Evolutionary conservation across 805 yeast genomes (phyloP).

Genomic region (Starmerella roubikii): DNA sequence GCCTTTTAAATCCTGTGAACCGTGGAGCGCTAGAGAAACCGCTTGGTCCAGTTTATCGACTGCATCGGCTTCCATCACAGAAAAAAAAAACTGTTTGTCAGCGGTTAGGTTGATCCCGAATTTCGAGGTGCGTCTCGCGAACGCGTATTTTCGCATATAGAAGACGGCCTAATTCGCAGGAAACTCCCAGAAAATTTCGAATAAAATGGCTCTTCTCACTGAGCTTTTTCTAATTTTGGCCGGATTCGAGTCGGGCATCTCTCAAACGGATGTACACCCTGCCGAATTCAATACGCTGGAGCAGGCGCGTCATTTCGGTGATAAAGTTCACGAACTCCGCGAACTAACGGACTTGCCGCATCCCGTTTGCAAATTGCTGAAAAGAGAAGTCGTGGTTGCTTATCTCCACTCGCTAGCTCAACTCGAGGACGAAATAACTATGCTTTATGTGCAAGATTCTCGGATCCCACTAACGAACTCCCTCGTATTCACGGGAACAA

Average conservation of each 20-base stretch:
- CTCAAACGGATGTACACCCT: slow-evolving; percentile 4
- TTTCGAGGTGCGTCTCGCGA: no score
- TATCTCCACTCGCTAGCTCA: slow-evolving; percentile 6
- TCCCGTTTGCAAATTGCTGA: slow-evolving; percentile 5
- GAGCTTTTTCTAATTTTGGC: slow-evolving; percentile 13
- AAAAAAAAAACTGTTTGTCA: no score
- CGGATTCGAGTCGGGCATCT: slow-evolving; percentile 7
- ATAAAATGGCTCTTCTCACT: slow-evolving; percentile 6
- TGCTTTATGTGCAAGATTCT: no score
- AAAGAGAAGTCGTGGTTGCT: not conserved
- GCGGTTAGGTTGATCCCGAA: no score
- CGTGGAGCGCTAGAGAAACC: slow-evolving; percentile 64
- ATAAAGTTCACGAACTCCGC: slow-evolving; percentile 1
- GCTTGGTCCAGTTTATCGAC: slow-evolving; percentile 70
- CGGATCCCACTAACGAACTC: not conserved
- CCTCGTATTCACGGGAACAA: not conserved
- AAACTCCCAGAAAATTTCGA: not conserved
- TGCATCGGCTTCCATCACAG: slow-evolving; percentile 5
- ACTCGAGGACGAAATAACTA: not conserved
- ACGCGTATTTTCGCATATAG: not conserved
- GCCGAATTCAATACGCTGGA: slow-evolving; percentile 7
- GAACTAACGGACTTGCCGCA: not conserved
- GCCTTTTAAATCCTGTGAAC: slow-evolving; percentile 49
- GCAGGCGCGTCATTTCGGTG: slow-evolving; percentile 7
- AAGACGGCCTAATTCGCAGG: no score